These are phyloP conservation scores for Rhododendron ovatum DNA, from an alignment of 148 eudicot genomes.

Conservation along the genomic window DNA sequence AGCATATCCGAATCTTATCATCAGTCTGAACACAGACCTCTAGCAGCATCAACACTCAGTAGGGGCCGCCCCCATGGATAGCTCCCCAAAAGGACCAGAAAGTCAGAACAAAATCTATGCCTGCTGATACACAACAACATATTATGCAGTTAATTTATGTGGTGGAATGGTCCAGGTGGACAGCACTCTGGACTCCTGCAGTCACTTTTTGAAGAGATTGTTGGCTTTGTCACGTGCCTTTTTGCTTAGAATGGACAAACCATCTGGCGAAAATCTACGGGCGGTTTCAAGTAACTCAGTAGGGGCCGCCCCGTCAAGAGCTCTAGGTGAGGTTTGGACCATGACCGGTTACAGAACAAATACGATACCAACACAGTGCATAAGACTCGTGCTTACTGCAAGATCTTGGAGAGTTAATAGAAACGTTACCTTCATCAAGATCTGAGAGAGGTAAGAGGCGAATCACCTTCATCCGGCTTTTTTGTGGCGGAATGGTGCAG, in stretches of 20 bases:
- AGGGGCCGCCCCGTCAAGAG: slow-evolving; percentile 12
- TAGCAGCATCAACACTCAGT: slow-evolving; percentile 12
- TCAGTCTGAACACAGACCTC: slow-evolving; percentile 14
- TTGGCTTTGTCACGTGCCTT: not conserved
- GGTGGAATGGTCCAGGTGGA: not conserved
- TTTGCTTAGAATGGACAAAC: not conserved
- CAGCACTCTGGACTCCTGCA: not conserved
- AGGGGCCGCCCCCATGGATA: slow-evolving; percentile 25
- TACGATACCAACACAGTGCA: not conserved
- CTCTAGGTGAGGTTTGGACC: not conserved
- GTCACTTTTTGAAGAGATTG: not conserved
- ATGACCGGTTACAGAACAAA: not conserved
- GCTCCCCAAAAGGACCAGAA: not conserved
- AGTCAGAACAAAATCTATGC: not conserved
- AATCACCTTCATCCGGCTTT: not conserved
- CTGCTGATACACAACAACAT: not conserved
- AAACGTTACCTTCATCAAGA: not conserved
- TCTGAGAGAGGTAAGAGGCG: not conserved
- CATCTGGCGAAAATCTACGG: not conserved
- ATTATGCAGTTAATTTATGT: too few species aligned
- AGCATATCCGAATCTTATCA: slow-evolving; percentile 5
- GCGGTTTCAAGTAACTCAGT: not conserved
- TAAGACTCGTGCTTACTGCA: not conserved
- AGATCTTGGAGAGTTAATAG: not conserved
- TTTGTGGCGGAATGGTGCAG: not conserved